Conservation (phyloP, 164 flowering plant genomes). For the Saururus chinensis region DNA sequence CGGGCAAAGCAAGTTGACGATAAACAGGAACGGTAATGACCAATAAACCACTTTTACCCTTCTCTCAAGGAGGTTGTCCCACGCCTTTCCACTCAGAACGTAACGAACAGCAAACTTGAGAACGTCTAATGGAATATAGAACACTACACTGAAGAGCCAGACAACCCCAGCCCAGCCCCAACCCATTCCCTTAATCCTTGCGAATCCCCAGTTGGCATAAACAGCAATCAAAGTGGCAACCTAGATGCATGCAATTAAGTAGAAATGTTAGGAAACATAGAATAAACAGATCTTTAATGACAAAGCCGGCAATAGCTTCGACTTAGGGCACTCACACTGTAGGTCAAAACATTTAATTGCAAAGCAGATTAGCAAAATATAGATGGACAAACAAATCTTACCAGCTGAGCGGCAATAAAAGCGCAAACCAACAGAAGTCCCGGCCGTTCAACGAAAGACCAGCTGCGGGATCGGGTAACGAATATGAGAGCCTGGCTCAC, state of each 20-base stretch:
- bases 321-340: too few relatives aligned
- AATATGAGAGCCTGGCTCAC: conserved; percentile 94
- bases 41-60: conserved; percentile 36
- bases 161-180: conserved; percentile 99
- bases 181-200: conserved; percentile 66
- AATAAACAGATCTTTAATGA: background rate
- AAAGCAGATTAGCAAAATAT: background rate
- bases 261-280: too few relatives aligned
- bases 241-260: conserved; percentile 18
- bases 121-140: conserved; percentile 75
- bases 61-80: conserved; percentile 72
- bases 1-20: background rate
- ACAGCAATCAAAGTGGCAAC: conserved; percentile 89
- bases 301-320: too few relatives aligned
- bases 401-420: conserved; percentile 74
- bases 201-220: conserved; percentile 90
- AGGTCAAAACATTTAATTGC: background rate
- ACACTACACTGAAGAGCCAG: conserved; percentile 83
- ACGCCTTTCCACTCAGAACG: conserved; percentile 78
- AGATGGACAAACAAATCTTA: conserved; percentile 17
- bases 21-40: background rate
- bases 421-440: conserved; percentile 62
- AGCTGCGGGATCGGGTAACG: conserved; percentile 89
- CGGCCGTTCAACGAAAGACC: conserved; percentile 86
- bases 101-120: conserved; percentile 79